Conservation (phyloP, 257 asterid species). For the Voacanga thouarsii region DNA sequence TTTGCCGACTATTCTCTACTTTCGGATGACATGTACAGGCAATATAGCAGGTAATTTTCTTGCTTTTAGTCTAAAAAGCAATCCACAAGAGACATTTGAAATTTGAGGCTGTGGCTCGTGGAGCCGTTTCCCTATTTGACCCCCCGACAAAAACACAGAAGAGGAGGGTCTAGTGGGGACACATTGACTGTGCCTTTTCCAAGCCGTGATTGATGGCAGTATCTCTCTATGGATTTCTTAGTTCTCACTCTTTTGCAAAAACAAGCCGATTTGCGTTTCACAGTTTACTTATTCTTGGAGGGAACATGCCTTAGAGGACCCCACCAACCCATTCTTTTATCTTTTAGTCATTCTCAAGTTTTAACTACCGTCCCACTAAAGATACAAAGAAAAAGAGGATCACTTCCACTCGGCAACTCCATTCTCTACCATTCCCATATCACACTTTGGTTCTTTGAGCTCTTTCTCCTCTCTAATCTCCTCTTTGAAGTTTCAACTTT, state of each 20-base stretch:
- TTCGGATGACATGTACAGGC: not conserved
- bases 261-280: constrained; percentile 11
- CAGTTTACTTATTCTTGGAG: constrained; percentile 13
- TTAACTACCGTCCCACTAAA: constrained; percentile 21
- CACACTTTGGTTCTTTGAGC: not conserved
- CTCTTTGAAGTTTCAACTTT: not conserved
- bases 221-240: constrained; percentile 26
- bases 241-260: constrained; percentile 21
- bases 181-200: constrained; percentile 17
- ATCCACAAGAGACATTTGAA: not conserved
- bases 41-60: not conserved
- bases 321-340: constrained; percentile 15
- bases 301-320: constrained; percentile 21
- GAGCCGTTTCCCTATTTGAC: not conserved
- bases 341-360: constrained; percentile 26
- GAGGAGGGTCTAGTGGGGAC: constrained; percentile 6
- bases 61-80: not conserved
- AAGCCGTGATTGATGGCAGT: constrained; percentile 34
- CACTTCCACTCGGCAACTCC: constrained; percentile 13
- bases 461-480: not conserved
- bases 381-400: not conserved
- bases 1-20: not conserved
- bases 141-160: not conserved
- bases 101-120: not conserved
- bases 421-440: not conserved